Percentiles rank a stretch among this genome's conserved stretches.
Evolutionary conservation across 2,329 filamentous ascomycete genomes (phyloP).

Genomic region (Hypoxylon sp.): DNA sequence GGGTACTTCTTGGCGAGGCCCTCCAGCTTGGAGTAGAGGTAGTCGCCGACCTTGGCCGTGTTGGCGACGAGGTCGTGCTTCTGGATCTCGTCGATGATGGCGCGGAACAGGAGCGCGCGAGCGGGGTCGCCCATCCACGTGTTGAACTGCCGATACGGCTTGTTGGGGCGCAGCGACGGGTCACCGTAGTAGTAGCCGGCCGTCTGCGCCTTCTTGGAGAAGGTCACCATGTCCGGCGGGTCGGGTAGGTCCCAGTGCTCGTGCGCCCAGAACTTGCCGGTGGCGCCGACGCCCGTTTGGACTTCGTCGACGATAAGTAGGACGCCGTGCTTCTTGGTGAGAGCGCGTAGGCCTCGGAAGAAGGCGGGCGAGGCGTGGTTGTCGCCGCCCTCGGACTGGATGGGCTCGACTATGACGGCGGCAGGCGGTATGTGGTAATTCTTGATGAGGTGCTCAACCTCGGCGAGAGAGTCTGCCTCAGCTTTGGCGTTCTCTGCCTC

Average conservation of each 20-base stretch:
- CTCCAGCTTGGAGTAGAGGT: constrained; percentile 80
- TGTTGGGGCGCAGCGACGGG: constrained; percentile 84
- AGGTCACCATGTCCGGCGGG: constrained; percentile 93
- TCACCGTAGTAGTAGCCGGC: constrained; percentile 93
- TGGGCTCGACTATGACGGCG: constrained; percentile 87
- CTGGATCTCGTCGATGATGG: constrained; percentile 86
- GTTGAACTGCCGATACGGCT: constrained; percentile 96
- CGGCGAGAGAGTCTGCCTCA: constrained; percentile 83
- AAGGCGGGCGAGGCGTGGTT: constrained; percentile 91
- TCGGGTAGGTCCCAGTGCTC: constrained; percentile 88
- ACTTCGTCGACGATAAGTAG: constrained; percentile 95
- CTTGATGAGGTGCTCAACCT: constrained; percentile 85
- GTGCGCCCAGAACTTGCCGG: constrained; percentile 96
- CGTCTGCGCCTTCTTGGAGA: constrained; percentile 94
- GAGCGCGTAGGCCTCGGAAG: constrained; percentile 84
- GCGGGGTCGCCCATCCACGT: constrained; percentile 97
- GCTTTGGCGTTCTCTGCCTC: constrained; percentile 83
- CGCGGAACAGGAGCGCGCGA: constrained; percentile 85
- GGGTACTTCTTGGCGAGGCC: constrained; percentile 78
- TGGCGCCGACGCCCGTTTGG: constrained; percentile 92
- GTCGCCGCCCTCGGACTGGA: constrained; percentile 94
- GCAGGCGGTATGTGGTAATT: constrained; percentile 84
- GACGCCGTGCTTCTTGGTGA: constrained; percentile 82
- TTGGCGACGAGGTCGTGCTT: constrained; percentile 81
- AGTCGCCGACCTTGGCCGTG: constrained; percentile 82